Evolutionary conservation across 2,329 filamentous ascomycete genomes (phyloP), one percentile per base, ranked within the genome.

Genomic region (Fusarium sp.): DNA sequence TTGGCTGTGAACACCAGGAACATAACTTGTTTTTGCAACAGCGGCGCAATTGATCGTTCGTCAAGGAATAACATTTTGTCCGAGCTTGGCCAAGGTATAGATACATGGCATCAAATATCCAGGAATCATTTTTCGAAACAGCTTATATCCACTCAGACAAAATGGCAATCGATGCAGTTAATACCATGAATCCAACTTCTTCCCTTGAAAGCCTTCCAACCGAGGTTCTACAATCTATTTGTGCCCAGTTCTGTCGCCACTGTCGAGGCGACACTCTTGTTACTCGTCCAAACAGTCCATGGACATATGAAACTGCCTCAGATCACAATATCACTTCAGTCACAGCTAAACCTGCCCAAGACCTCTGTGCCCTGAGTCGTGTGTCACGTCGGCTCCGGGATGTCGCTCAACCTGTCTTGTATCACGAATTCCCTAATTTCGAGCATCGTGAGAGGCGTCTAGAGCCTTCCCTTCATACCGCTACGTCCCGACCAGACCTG

Each of bases 101-200:
- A 25, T 25, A 25, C 10, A 9, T 25, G 23, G 9, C 41, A 44
- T 19, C 3, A 9, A 23, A 21, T 5, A 45, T 45, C 8, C 14
- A 3, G 15, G 19, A 29, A 27, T 29, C 4, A 6, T 29, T 8
- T 10, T 25, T 19, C 7, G 4, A 25, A 9, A 19, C 25, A 25
- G 14, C 12, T 4, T 45, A 7, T 25, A 44, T 23, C 5, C 23
- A 9, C 18, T 21, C 12, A 10, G 25, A 45, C 18, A 21, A 5
- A 1, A 45, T 45, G 11, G 3, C 18, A 8, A 15, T 27, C 2
- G 18, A 45, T 7, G 11, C 12, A 0, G 4, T 21, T 21, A 1
- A 27, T 19, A 1, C 23, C 23, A 27, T 27, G 18, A 21, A 9
- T 7, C 9, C 9, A 46, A 29, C 25, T 15, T 29, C 25, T 46